Evolutionary conservation across 1,284 basidiomycete species (phyloP), one percentile per base, ranked within the genome.

Genomic region (Cutaneotrichosporon sp.): DNA sequence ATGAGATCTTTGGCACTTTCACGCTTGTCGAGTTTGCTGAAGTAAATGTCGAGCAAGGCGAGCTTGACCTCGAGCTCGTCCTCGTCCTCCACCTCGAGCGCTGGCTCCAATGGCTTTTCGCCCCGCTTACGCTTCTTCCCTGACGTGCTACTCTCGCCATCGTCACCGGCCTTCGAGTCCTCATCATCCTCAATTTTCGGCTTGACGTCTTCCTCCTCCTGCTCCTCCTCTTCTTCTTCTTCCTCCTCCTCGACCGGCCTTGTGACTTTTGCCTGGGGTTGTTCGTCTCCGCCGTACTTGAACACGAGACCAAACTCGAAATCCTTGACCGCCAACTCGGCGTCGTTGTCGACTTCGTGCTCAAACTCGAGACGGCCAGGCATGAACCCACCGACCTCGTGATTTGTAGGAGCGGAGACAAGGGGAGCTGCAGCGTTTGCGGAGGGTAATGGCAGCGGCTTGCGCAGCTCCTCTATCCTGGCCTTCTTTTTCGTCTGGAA

Each of bases 291-390:
- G 4, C 89, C 92, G 70, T 84, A 96, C 42, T 85, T 81, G 33
- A 84, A 80, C 54, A 91, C 90, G 10, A 90, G 77, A 3, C 91
- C 94, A 65, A 97, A 97, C 70, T 97, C 93, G 61, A 98, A 80
- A 68, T 98, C 92, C 75, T 97, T 98, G 61, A 97, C 87, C 2
- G 91, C 77, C 66, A 93, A 86, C 69, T 98, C 94, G 0, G 94
- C 94, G 32, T 97, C 92, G 69, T 96, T 93, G 69, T 97, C 94
- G 17, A 91, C 78, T 75, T 98, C 96, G 62, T 91, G 88, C 71
- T 98, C 96, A 70, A 98, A 98, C 72, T 98, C 94, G 45, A 98
- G 81, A 39, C 96, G 86, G 17, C 94, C 94, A 7, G 94, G 94
- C 75, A 98, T 88, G 76, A 88, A 97, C 0, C 88, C 89, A 11